These are phyloP conservation scores for Malus sylvestris DNA, from an alignment of 306 rosid genomes.

Conservation along the genomic window DNA sequence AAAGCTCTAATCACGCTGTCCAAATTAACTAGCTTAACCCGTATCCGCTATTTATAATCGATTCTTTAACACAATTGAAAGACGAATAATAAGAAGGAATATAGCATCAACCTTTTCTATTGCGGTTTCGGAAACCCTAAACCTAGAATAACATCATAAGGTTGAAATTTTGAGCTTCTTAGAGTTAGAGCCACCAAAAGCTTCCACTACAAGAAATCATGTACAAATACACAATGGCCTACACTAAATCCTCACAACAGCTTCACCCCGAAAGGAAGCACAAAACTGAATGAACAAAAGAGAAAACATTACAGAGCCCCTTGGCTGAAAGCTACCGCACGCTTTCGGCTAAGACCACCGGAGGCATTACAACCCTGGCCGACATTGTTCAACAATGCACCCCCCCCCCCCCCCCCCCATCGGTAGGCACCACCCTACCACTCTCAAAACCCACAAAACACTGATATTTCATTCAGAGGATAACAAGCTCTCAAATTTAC, in stretches of 20 bases:
- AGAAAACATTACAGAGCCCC: conserved; percentile 39
- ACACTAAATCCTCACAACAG: conserved; percentile 37
- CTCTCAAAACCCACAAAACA: conserved; percentile 47
- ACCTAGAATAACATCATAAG: not conserved
- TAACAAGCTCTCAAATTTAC: conserved; percentile 42
- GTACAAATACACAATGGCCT: conserved; percentile 48
- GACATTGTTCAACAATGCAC: conserved; percentile 35
- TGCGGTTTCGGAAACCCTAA: not conserved
- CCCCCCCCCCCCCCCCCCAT: conserved; percentile 45
- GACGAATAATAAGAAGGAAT: too few relatives aligned
- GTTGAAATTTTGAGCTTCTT: not conserved
- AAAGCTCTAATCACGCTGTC: too few relatives aligned
- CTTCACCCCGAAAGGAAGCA: conserved; percentile 57
- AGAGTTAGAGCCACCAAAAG: conserved; percentile 35
- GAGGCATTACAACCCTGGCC: conserved; percentile 45
- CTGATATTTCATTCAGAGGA: conserved; percentile 33
- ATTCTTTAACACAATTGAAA: too few relatives aligned
- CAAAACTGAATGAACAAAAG: conserved; percentile 41
- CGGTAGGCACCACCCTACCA: conserved; percentile 70
- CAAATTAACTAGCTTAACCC: too few relatives aligned
- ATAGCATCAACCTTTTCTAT: not conserved
- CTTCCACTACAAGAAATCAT: conserved; percentile 53
- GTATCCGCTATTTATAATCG: too few relatives aligned
- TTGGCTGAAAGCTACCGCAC: conserved; percentile 23
- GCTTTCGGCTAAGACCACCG: conserved; percentile 42